Evolutionary conservation across 495 filamentous ascomycete species (phyloP).

Genomic region (Filosporella fistucella): DNA sequence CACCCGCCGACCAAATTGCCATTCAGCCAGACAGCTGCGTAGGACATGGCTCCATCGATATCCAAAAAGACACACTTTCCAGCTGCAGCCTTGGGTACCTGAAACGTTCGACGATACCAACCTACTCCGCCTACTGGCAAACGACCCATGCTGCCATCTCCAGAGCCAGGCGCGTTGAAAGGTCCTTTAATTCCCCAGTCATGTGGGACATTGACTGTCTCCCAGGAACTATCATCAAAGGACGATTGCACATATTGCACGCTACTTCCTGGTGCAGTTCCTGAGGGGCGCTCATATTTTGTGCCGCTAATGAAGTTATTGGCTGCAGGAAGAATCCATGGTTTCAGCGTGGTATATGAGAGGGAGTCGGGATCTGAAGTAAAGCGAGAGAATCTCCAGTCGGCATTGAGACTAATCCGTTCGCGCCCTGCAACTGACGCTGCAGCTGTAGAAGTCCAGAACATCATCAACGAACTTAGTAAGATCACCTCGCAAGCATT

Average conservation of each 20-base stretch:
- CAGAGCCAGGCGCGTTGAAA: conserved; percentile 34
- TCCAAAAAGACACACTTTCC: conserved; percentile 39
- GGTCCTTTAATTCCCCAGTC: conserved; percentile 48
- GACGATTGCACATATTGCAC: conserved; percentile 29
- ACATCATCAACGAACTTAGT: no score
- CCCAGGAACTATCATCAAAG: conserved; percentile 36
- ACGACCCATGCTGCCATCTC: conserved; percentile 53
- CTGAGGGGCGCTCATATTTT: conserved; percentile 28
- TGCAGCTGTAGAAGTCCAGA: no score
- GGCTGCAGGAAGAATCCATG: conserved; percentile 34
- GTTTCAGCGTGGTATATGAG: conserved; percentile 30
- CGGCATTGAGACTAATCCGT: conserved; percentile 28
- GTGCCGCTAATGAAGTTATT: conserved; percentile 34
- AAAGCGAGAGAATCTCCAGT: conserved; percentile 34
- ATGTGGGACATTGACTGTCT: conserved; percentile 33
- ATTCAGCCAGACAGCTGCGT: conserved; percentile 43
- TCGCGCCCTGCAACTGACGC: no score
- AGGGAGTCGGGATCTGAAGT: conserved; percentile 32
- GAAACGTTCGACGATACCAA: conserved; percentile 43
- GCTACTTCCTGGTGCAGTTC: conserved; percentile 23
- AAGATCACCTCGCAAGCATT: no score
- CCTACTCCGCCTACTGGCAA: conserved; percentile 44
- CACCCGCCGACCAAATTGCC: conserved; percentile 42
- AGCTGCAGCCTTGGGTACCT: conserved; percentile 23
- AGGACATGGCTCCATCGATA: conserved; percentile 45